Evolutionary conservation across 2,329 filamentous ascomycete genomes (phyloP).

Genomic region (Cercospora sp.): DNA sequence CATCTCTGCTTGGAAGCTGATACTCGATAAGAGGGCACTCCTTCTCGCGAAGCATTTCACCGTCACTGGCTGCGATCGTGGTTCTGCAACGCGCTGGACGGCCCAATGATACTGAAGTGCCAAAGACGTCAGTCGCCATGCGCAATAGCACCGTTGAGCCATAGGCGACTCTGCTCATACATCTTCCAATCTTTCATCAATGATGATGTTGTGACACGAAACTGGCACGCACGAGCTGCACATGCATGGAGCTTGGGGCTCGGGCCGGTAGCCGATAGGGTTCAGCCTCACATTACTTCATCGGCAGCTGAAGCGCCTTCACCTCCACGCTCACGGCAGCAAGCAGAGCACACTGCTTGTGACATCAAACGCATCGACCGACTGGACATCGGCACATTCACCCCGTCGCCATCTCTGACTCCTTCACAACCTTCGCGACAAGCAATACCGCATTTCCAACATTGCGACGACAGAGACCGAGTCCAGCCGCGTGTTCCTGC

Average conservation of each 20-base stretch:
- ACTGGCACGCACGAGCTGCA: not conserved
- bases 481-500: conserved; percentile 1
- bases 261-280: not conserved
- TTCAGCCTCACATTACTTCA: not conserved
- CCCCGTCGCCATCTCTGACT: not conserved
- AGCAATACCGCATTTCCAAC: not conserved
- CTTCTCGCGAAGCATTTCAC: not conserved
- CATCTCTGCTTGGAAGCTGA: not conserved
- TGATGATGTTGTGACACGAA: not conserved
- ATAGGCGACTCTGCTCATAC: not conserved
- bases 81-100: not conserved
- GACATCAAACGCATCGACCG: not conserved
- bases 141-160: not conserved
- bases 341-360: not conserved
- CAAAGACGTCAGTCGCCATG: not conserved
- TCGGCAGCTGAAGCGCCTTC: not conserved
- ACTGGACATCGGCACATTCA: not conserved
- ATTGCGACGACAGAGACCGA: not conserved
- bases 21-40: not conserved
- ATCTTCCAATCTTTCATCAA: not conserved
- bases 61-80: not conserved
- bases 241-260: not conserved
- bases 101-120: too few species aligned
- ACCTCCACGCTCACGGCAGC: not conserved
- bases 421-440: not conserved